Evolutionary conservation across 805 yeast genomes (phyloP).

Genomic region (Trichomonascus vanleenenianus): DNA sequence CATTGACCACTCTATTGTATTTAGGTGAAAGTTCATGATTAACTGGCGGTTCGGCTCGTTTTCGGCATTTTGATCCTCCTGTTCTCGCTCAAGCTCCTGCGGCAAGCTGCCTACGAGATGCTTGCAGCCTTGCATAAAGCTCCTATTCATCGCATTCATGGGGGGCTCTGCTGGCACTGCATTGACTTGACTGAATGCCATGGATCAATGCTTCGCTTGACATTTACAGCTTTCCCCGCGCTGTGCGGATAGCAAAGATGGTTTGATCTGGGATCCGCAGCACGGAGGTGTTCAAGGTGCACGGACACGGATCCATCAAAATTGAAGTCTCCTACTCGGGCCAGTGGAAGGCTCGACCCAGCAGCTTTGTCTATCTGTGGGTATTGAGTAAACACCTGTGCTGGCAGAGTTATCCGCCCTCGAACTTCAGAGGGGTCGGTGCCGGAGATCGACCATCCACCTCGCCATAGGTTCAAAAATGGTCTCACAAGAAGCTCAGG

Average conservation of each 20-base stretch:
- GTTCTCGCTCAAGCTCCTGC: slow-evolving; percentile 43
- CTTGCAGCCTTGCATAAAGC: slow-evolving; percentile 49
- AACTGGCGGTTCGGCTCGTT: slow-evolving; percentile 30
- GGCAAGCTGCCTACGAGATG: slow-evolving; percentile 48
- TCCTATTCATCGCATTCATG: slow-evolving; percentile 46
- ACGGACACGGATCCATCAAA: slow-evolving; percentile 13
- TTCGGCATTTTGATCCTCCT: slow-evolving; percentile 36
- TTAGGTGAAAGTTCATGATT: slow-evolving; percentile 1
- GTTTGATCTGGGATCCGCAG: slow-evolving; percentile 43
- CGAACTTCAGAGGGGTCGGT: slow-evolving; percentile 25
- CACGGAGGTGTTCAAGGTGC: slow-evolving; percentile 15
- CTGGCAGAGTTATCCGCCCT: slow-evolving; percentile 74
- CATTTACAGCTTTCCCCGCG: slow-evolving; percentile 64
- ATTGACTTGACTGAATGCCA: slow-evolving; percentile 24
- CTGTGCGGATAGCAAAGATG: slow-evolving; percentile 47
- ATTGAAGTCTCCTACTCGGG: slow-evolving; percentile 32
- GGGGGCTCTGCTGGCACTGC: slow-evolving; percentile 50
- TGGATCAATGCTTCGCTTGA: slow-evolving; percentile 43
- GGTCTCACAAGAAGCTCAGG: slow-evolving; percentile 15
- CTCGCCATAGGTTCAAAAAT: slow-evolving; percentile 13
- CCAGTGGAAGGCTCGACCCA: slow-evolving; percentile 43
- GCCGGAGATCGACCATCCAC: slow-evolving; percentile 8
- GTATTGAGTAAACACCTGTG: slow-evolving; percentile 44
- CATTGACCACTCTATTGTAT: slow-evolving; percentile 16
- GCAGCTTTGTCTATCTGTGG: slow-evolving; percentile 49